Evolutionary conservation across 495 filamentous ascomycete species (phyloP).

Genomic region (Cercophora scortea): DNA sequence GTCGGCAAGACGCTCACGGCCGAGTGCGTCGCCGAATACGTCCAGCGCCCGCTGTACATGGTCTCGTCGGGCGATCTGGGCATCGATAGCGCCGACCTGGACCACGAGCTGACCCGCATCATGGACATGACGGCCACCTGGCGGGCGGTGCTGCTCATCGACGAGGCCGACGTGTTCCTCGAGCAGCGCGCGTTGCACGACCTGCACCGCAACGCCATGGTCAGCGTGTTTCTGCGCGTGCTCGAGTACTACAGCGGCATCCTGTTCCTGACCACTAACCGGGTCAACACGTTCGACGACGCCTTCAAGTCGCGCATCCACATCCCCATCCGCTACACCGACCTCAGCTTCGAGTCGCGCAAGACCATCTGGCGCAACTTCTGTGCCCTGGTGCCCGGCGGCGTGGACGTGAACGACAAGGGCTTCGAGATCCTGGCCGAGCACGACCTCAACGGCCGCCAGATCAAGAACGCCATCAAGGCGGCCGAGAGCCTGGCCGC

Average conservation of each 20-base stretch:
- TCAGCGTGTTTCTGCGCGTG: slow-evolving; percentile 42
- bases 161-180: slow-evolving; percentile 48
- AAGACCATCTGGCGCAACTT: slow-evolving; percentile 42
- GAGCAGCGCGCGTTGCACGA: slow-evolving; percentile 30
- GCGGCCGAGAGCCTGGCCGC: slow-evolving; percentile 35
- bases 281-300: slow-evolving; percentile 38
- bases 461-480: slow-evolving; percentile 59
- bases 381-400: slow-evolving; percentile 27
- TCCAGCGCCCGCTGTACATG: slow-evolving; percentile 43
- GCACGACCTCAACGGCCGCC: slow-evolving; percentile 49
- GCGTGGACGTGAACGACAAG: slow-evolving; percentile 29
- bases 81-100: slow-evolving; percentile 20
- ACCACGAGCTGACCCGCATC: slow-evolving; percentile 34
- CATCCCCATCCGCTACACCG: slow-evolving; percentile 31
- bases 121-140: slow-evolving; percentile 46
- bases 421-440: slow-evolving; percentile 34
- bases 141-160: slow-evolving; percentile 47
- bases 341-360: slow-evolving; percentile 24
- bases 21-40: slow-evolving; percentile 43
- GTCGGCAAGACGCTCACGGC: slow-evolving; percentile 35
- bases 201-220: slow-evolving; percentile 41
- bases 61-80: slow-evolving; percentile 48
- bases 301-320: slow-evolving; percentile 47
- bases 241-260: slow-evolving; percentile 47
- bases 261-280: slow-evolving; percentile 47